Base-by-base conservation (phyloP, 1,284 basidiomycete genomes). In the Apiotrichum porosum region DNA sequence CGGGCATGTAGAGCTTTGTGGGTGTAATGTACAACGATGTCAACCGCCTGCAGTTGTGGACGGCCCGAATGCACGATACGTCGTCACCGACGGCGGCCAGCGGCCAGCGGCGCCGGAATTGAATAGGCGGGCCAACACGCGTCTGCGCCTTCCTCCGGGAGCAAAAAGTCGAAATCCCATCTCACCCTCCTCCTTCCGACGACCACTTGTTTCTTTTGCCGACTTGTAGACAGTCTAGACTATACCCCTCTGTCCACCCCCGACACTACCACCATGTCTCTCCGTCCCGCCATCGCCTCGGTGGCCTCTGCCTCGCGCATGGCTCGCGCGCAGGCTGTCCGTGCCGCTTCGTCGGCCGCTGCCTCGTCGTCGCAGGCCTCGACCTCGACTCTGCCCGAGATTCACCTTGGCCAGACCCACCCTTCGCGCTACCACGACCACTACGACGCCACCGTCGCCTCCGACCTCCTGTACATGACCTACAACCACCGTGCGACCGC, bases 401-500 rank as follows among this genome's bases (percentile, higher is more conserved):
- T 74, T 55, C 61, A 66, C 47, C 59, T 79, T 21, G 79, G 79
- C 4, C 73, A 73, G 9, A 87, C 85, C 37, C 83, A 87, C 40
- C 78, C 81, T 51, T 85, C 81, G 61, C 83, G 93, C 39, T 80
- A 92, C 49, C 77, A 80, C 51, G 84, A 91, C 57, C 88, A 97
- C 77, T 97, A 95, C 77, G 72, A 86, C 67, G 76, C 78, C 44
- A 86, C 91, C 9, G 79, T 98, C 49, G 81, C 83, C 19, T 84
- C 90, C 62, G 82, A 97, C 75, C 77, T 95, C 59, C 82, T 98
- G 78, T 98, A 98, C 80, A 87, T 97, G 82, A 88, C 87, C 42
- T 97, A 95, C 77, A 79, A 83, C 51, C 91, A 94, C 72, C 66
- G 80, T 81, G 53, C 54, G 30, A 32, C 40, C 21, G 37, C 34